Percentiles rank a stretch among this genome's conserved stretches.
phyloP scores from a whole-genome alignment of 352 stramenopile species.

The Pythium grandisporangium region DNA sequence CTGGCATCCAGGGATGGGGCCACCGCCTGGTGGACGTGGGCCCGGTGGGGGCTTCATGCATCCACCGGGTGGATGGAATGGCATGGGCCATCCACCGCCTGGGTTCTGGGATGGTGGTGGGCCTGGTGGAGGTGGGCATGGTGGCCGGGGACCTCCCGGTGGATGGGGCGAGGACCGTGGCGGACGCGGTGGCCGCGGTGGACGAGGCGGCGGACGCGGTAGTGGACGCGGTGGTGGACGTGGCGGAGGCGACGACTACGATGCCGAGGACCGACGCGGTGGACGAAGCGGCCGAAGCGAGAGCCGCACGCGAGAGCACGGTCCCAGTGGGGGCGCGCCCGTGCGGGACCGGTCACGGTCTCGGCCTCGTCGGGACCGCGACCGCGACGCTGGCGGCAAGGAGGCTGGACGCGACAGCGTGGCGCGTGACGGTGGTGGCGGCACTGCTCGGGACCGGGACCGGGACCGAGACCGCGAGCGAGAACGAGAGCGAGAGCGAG shows the following conservation, averaged over 20 bases:
- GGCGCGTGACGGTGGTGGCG: slow-evolving; percentile 21
- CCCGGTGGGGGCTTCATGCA: slow-evolving; percentile 23
- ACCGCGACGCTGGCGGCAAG: slow-evolving; percentile 7
- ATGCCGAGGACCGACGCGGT: slow-evolving; percentile 11
- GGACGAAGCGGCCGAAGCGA: background rate
- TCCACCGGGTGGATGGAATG: slow-evolving; percentile 38
- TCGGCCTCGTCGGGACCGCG: slow-evolving; percentile 24
- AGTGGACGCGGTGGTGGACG: slow-evolving; percentile 1
- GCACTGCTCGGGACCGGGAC: slow-evolving; percentile 18
- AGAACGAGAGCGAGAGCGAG: slow-evolving; percentile 17
- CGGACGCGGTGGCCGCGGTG: slow-evolving; percentile 8
- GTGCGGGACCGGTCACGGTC: slow-evolving; percentile 59
- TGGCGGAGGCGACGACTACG: slow-evolving; percentile 15
- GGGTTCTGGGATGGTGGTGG: slow-evolving; percentile 11
- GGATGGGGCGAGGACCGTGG: slow-evolving; percentile 11
- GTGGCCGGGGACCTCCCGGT: slow-evolving; percentile 17
- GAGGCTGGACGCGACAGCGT: slow-evolving; percentile 20
- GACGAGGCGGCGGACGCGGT: slow-evolving; percentile 21
- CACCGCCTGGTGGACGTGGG: slow-evolving; percentile 33
- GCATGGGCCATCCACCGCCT: no score
- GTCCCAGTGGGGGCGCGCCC: no score
- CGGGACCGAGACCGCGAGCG: slow-evolving; percentile 14
- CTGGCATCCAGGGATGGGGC: slow-evolving; percentile 24
- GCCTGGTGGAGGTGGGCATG: slow-evolving; percentile 20
- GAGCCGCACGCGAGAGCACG: slow-evolving; percentile 26